Evolutionary conservation across 2,329 filamentous ascomycete genomes (phyloP).

Genomic region (Hyphodiscus sp.): DNA sequence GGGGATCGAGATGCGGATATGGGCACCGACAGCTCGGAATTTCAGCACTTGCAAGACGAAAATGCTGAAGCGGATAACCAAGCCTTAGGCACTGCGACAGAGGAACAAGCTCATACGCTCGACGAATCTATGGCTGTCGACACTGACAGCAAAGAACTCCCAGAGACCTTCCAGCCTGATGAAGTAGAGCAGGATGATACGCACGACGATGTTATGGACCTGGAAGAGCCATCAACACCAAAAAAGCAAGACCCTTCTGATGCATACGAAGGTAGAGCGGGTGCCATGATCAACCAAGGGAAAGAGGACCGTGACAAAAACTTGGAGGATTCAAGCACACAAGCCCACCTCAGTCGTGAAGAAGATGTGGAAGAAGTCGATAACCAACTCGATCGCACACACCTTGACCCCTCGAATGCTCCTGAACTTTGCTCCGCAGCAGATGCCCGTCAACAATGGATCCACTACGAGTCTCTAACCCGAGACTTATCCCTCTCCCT

Average conservation of each 20-base stretch:
- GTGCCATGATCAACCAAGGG: constrained; percentile 47
- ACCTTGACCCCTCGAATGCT: constrained; percentile 41
- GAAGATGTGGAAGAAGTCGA: constrained; percentile 33
- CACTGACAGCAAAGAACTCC: constrained; percentile 53
- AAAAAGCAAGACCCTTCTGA: constrained; percentile 38
- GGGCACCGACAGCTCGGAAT: constrained; percentile 75
- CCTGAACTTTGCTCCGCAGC: constrained; percentile 34
- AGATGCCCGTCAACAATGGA: constrained; percentile 72
- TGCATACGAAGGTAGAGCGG: constrained; percentile 49
- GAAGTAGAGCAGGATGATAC: constrained; percentile 39
- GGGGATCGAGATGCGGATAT: constrained; percentile 30
- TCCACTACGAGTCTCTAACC: constrained; percentile 74
- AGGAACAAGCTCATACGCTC: constrained; percentile 79
- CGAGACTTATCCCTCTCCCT: constrained; percentile 81
- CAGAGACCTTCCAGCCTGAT: constrained; percentile 41
- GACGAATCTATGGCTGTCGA: constrained; percentile 88
- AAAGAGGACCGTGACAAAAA: constrained; percentile 40
- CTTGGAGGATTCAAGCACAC: constrained; percentile 44
- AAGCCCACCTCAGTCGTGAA: constrained; percentile 28
- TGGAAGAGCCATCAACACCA: constrained; percentile 35
- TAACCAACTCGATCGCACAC: constrained; percentile 65
- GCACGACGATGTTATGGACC: constrained; percentile 36
- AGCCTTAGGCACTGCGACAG: constrained; percentile 79
- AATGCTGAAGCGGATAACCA: constrained; percentile 79
- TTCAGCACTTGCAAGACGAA: constrained; percentile 87